Evolutionary conservation across 495 filamentous ascomycete species (phyloP), one percentile per base, ranked within the genome.

Genomic region (Podospora appendiculata): DNA sequence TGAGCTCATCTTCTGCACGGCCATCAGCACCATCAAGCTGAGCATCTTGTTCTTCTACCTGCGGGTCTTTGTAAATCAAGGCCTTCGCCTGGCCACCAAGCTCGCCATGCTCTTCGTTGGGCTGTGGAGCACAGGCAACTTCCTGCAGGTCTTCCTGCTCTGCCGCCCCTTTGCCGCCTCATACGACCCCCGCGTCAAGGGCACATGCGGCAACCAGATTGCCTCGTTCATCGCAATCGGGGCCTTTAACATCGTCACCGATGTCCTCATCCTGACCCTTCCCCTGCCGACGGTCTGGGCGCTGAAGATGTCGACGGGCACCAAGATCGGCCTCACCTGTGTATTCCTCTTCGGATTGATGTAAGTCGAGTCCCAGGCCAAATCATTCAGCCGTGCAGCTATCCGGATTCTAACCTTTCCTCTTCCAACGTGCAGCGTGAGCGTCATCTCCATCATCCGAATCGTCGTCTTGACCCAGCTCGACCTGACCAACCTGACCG

Each of bases 271-370:
- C 43, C 47, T 68, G 34, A 44, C 51, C 0, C 41, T 67, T 39
- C 69, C 59, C 13, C 45, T 62, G 7, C 51, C 56, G 16, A 56
- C 51, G 0, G 50, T 62, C 33, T 62, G 59, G 59, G 7, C 46
- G 1, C 50, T 61, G 14, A 58, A 63, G 44, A 65, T 61, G 49
- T 47, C 54, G 1, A 40, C 33, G 7, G 32, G 44, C 8, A 44
- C 61, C 45, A 59, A 61, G 40, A 46, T 55, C 8, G 66, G 58
- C 10, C 39, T 66, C 14, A 61, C 53, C 4, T 53, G 36, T 14
- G 61, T 68, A 2, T 68, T 68, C 32, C 43, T 60, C 17, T n/a
- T 68, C 14, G 65, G 65, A 45, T 18, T 58, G 9, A 40, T 58
- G 58, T 54, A 52, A 52, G 58, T 51, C 25, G 5, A 19, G 33